Evolutionary conservation across 805 yeast genomes (phyloP), one percentile per base, ranked within the genome.

Genomic region (Kluyveromyces wickerhamii): DNA sequence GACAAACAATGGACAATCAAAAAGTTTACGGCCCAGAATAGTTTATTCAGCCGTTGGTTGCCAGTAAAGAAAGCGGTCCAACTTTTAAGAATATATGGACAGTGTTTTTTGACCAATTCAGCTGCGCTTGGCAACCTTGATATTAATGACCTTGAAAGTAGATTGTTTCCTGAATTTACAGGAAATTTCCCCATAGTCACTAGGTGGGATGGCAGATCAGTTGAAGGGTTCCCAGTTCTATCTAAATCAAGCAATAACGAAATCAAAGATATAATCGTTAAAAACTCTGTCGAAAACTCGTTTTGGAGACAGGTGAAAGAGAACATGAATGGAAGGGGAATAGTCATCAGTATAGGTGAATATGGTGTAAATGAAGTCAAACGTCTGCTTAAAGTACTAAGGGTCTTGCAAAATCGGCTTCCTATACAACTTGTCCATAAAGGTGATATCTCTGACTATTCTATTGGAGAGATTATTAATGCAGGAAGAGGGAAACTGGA

Each of bases 401-500:
- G 70, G 23, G 53, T 53, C 5, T 38, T 58, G 13, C 49, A 50
- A 17, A 66, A 64, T 46, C 38, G 31, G 9, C 47, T 61, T 18
- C 72, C 72, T 4, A 63, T 66, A 28, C 66, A 66, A 45, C 48
- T 66, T 12, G 43, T 66, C 12, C 65, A 61, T 43, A 58, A 62
- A 43, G 60, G 59, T 29, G 67, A 62, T 28, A 40, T 62, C 59
- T 66, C 44, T 17, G 29, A 13, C 6, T 7, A 5, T n/a, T 26
- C 19, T 26, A 14, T 14, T 6, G 19, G 9, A 10, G 29, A 26
- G 7, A 5, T 26, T 13, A 19, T 26, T 7, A 14, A 16, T 14
- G 18, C 29, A 26, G 29, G 19, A 26, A 26, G 29, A 13, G 29
- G 9, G 5, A n/a, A 26, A 7, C 9, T 26, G 17, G 11, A 21